Base-by-base conservation (phyloP, 2,329 filamentous ascomycete genomes). In the Neoascochyta sp. region DNA sequence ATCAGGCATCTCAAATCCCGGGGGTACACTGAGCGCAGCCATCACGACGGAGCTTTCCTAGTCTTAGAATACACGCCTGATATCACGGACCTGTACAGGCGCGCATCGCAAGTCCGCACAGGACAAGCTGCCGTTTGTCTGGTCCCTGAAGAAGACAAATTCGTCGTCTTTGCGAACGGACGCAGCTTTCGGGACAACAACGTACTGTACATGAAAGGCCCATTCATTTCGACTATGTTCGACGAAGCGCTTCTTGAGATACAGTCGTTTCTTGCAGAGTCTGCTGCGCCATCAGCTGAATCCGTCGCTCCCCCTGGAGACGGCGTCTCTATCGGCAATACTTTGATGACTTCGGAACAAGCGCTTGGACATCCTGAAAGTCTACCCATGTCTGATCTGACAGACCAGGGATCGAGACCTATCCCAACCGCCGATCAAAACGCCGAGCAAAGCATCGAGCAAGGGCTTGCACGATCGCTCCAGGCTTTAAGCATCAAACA, bases 71-170 rank as follows among this genome's bases (percentile, higher is more conserved):
- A 52, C 13, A 43, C 44, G 2, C 33, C 43, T 0, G 42, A 57
- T 15, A 32, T 48, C 0, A 32, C 34, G 6, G 21, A 44, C 10
- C 47, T 57, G 6, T 46, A 46, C 14, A 34, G 37, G 3, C 24
- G 34, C 2, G 29, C 46, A 5, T 32, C 34, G 3, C 35, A 16
- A 14, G 30, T 52, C 3, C 24, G 30, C 16, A 16, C 32, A 1
- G 33, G 35, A 2, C 45, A 57, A 16, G 50, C 55, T 7, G 49
- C 46, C 2, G 42, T 60, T 8, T 62, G 56, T 24, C 36, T 59
- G 0, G 45, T 60, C 5, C 56, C 58, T 2, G 50, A 53, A 9
- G 37, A 41, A 9, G 48, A 43, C 3, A 29, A 22, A 6, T 45
- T 45, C 16, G 38, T 47, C 4, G 32, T 45, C 14, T 49, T 49